These are phyloP conservation scores for Cladosporium sphaerospermum DNA, from an alignment of 2,329 filamentous ascomycete species.

Conservation along the genomic window DNA sequence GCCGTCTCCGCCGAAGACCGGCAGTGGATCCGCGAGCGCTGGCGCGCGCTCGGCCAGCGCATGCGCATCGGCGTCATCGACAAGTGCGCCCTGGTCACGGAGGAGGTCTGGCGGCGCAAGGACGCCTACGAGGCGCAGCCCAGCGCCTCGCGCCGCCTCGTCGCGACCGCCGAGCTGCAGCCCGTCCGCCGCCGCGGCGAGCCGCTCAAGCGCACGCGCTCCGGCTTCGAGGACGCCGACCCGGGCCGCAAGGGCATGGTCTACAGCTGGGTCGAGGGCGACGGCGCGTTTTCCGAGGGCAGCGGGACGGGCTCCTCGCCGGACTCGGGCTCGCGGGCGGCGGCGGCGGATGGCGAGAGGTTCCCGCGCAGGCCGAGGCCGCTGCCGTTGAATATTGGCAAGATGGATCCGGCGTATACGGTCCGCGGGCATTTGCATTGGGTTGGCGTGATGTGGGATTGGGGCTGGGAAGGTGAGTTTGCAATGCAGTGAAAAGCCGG, in stretches of 20 bases:
- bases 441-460: slow-evolving; percentile 66
- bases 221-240: slow-evolving; percentile 17
- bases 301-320: slow-evolving; percentile 10
- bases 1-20: slow-evolving; percentile 54
- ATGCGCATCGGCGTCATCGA: slow-evolving; percentile 64
- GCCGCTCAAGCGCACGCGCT: slow-evolving; percentile 16
- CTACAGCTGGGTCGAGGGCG: slow-evolving; percentile 25
- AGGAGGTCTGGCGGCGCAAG: slow-evolving; percentile 60
- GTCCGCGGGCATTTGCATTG: slow-evolving; percentile 63
- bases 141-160: slow-evolving; percentile 25
- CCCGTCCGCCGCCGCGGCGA: slow-evolving; percentile 20
- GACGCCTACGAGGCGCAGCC: slow-evolving; percentile 45
- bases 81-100: slow-evolving; percentile 57
- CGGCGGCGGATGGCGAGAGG: slow-evolving; percentile 4
- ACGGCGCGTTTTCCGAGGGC: slow-evolving; percentile 4
- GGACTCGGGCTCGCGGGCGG: slow-evolving; percentile 1
- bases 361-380: slow-evolving; percentile 13
- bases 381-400: slow-evolving; percentile 21
- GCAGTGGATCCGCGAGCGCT: slow-evolving; percentile 58
- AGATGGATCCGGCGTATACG: slow-evolving; percentile 54
- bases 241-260: slow-evolving; percentile 29
- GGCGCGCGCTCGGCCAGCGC: slow-evolving; percentile 53
- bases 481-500: neutral
- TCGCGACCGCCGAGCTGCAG: slow-evolving; percentile 33
- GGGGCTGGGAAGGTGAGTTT: slow-evolving; percentile 62